These are phyloP conservation scores for Coccomyxa subellipsoidea DNA, from an alignment of 163 green algal genomes.

Conservation along the genomic window DNA sequence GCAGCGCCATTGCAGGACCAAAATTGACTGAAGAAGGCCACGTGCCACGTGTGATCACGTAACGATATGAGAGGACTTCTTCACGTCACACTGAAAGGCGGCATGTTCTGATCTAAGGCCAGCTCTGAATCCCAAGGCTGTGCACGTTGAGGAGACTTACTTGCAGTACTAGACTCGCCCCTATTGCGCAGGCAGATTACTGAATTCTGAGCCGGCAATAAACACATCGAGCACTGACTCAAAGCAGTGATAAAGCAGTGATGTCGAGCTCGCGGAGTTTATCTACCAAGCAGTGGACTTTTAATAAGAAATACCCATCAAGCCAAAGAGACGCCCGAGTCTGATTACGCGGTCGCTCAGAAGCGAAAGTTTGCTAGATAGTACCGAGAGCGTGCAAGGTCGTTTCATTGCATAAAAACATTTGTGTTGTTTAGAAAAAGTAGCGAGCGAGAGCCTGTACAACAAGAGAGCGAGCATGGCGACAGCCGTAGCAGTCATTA, in stretches of 20 bases:
- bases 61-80: background rate
- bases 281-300: background rate
- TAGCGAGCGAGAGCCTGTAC: background rate
- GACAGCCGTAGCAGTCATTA: background rate
- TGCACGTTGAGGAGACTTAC: no score
- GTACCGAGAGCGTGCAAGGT: background rate
- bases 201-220: background rate
- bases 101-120: no score
- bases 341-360: background rate
- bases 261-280: background rate
- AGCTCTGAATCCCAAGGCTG: no score
- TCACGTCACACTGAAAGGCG: background rate
- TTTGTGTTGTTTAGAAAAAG: background rate
- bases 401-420: background rate
- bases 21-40: no score
- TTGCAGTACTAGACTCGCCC: no score
- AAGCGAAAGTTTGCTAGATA: background rate
- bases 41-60: background rate
- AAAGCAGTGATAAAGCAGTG: background rate
- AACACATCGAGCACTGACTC: background rate
- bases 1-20: no score
- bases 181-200: no score
- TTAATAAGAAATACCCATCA: slow-evolving; percentile 14
- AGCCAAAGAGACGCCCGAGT: slow-evolving; percentile 6
- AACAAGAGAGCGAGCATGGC: background rate